Evolutionary conservation across 805 yeast genomes (phyloP), one percentile per base, ranked within the genome.

Genomic region (Suhomyces kilbournensis): DNA sequence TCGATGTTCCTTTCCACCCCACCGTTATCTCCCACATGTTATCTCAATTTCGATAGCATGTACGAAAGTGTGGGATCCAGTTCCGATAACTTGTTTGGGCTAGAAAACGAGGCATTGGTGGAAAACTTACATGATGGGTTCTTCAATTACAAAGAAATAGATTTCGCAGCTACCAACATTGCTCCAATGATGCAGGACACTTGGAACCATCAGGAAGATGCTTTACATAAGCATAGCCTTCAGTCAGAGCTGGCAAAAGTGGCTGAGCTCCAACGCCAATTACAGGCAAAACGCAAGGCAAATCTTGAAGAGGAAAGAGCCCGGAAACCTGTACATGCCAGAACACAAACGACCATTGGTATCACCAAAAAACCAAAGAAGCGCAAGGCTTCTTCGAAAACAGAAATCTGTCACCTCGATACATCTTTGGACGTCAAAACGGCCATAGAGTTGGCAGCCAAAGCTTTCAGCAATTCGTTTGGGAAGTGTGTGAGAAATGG

Each of bases 361-460:
- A 6, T 4, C 32, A 28, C 32, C 14, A 20, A n/a, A 8, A 45
- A 20, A 17, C 25, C 39, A 8, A 45, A 8, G n/a, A 32, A 12
- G 32, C 17, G 32, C 7, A 34, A 14, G 32, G 23, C 48, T 9
- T 5, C 43, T 32, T 14, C 23, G 14, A 46, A 46, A 32, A 46
- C 43, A 22, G 48, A 46, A 12, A 9, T 4, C n/a, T 25, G 25
- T 19, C n/a, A 25, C 3, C 14, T n/a, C 8, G 35, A 23, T 19
- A 38, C 50, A 8, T 30, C 46, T 5, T 6, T 48, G 20, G 50
- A 48, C 20, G 46, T 48, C 15, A 42, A 26, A 10, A 38, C 46
- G 2, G 52, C 52, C 19, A 49, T 49, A 23, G 47, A 49, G 9
- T 44, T 49, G 45, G 52, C 52, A 9, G 34, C 46, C n/a, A 44